Evolutionary conservation across 2,329 filamentous ascomycete species (phyloP).

Genomic region (Helicocarpus griseus): DNA sequence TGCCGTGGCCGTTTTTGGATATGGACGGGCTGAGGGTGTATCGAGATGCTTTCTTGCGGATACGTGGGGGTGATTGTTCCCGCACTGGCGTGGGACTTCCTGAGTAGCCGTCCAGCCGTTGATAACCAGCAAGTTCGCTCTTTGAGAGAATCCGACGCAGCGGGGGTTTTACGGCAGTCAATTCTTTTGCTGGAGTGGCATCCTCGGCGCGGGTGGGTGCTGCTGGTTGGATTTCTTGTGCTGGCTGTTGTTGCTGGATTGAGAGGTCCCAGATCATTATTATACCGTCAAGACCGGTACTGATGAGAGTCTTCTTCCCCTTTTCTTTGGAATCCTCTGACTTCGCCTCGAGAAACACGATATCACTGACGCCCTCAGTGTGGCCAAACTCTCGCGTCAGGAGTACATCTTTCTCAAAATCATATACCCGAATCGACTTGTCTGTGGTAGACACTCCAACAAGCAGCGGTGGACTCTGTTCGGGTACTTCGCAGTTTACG

Average conservation of each 20-base stretch:
- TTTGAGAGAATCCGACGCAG: constrained; percentile 78
- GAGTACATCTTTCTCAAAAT: constrained; percentile 64
- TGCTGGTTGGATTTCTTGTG: constrained; percentile 18
- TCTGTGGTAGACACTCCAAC: constrained; percentile 89
- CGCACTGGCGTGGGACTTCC: constrained; percentile 34
- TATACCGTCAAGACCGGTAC: constrained; percentile 68
- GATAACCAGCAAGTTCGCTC: constrained; percentile 74
- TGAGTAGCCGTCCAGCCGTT: constrained; percentile 39
- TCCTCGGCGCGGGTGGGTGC: constrained; percentile 26
- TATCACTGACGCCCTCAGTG: constrained; percentile 83
- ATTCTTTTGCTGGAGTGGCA: constrained; percentile 35
- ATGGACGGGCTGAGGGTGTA: constrained; percentile 35
- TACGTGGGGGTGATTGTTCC: constrained; percentile 39
- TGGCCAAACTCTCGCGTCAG: constrained; percentile 90
- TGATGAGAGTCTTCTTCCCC: constrained; percentile 48
- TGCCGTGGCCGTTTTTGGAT: constrained; percentile 21
- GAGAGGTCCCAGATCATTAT: constrained; percentile 64
- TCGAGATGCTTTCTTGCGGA: constrained; percentile 48
- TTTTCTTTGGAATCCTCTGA: constrained; percentile 32
- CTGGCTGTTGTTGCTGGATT: constrained; percentile 24
- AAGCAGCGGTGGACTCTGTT: constrained; percentile 55
- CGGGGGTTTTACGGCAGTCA: constrained; percentile 56
- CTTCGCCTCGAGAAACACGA: constrained; percentile 54
- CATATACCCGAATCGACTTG: constrained; percentile 88
- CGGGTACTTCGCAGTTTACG: constrained; percentile 44